Conservation (phyloP, 1,284 basidiomycete genomes). For the Ustilago curta region DNA sequence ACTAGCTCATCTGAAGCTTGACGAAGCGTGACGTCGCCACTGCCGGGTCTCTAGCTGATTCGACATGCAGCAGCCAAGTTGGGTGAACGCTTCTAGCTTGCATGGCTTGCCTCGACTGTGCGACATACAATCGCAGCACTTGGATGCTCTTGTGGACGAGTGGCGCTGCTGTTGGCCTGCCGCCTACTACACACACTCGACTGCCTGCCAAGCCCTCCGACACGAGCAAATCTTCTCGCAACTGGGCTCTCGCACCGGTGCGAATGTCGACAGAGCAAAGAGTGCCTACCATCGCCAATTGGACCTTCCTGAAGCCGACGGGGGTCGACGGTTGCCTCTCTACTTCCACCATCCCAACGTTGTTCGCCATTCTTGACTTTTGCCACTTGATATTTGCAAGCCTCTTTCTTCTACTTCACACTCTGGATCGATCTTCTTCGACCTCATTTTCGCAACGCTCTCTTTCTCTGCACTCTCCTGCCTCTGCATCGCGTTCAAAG, state of each 20-base stretch:
- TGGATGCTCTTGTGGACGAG: neutral
- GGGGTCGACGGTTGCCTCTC: conserved; percentile 14
- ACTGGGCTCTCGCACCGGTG: neutral
- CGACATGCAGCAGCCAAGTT: conserved; percentile 17
- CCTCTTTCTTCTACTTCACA: conserved; percentile 28
- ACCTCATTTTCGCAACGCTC: conserved; percentile 15
- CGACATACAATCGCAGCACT: neutral
- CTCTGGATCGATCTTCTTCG: conserved; percentile 18
- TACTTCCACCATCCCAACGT: conserved; percentile 43
- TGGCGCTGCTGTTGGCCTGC: neutral
- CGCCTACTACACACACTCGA: too few relatives aligned
- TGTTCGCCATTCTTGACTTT: conserved; percentile 37
- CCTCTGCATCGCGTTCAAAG: neutral
- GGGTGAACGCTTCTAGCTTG: conserved; percentile 2
- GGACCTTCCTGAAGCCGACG: conserved; percentile 1
- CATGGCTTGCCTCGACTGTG: neutral
- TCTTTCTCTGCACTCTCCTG: conserved; percentile 20
- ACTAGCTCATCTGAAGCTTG: neutral
- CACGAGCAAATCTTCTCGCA: too few relatives aligned
- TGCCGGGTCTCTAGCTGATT: neutral
- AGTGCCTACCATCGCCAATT: neutral
- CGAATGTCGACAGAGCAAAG: neutral
- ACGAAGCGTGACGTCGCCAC: neutral
- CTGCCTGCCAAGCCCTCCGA: neutral
- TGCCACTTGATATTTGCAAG: conserved; percentile 35